Evolutionary conservation across 2,329 filamentous ascomycete species (phyloP), one percentile per base, ranked within the genome.

Genomic region (Ophiostoma australiae): DNA sequence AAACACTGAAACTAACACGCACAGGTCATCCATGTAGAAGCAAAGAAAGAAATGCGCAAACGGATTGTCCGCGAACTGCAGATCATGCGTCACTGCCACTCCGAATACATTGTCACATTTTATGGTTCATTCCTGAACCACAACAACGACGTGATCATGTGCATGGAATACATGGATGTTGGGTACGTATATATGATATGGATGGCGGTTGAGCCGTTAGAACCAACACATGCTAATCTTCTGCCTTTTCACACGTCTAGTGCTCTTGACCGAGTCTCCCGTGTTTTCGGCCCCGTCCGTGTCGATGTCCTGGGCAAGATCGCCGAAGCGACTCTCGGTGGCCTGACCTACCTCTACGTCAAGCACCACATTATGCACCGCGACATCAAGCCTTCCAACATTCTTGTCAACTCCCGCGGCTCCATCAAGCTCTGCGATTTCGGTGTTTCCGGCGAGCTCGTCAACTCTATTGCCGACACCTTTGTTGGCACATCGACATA

Each of bases 131-230:
- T 98, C 78, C 87, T 98, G 78, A 98, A 97, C 79, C 92, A 96
- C 78, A 93, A 93, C 73, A 94, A 96, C 78, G 95, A 99, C 82
- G 96, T 99, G 72, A 96, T 98, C 76, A 94, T 99, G 90, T 99
- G 95, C 80, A 99, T 99, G 95, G 95, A 99, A 80, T 98, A 99
- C 79, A 97, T 97, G 93, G 95, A 99, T 81, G 93, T 94, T 79
- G 95, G 95, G 95, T 98, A 86, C 81, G 92, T 73, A 7, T 33
- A 39, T 1, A 17, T 55, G 31, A 37, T n/a, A 35, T 31, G 27
- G 20, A 23, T n/a, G 44, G 17, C 44, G 4, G 17, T 7, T 48
- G 44, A 48, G 17, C 6, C 7, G 44, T 10, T 48, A n/a, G 4
- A 20, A 20, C 41, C 44, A 48, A 48, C 44, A 48, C 17, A 48